Base-by-base conservation (phyloP, 1,284 basidiomycete species). In the Meira nashicola region DNA sequence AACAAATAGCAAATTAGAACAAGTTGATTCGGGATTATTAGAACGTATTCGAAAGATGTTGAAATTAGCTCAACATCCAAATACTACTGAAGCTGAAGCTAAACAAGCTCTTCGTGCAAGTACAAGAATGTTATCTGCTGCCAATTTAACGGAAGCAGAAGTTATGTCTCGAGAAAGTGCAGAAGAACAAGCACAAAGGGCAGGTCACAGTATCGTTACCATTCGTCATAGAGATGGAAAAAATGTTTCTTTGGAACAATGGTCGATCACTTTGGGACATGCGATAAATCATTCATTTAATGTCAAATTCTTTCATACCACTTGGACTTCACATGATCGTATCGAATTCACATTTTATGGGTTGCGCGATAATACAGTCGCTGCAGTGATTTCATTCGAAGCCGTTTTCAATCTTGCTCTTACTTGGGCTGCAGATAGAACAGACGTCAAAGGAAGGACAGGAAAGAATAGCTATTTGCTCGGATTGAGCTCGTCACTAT, bases 371-470 rank as follows among this genome's bases (percentile, higher is more conserved):
- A 71, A 71, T 48, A 71, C 68, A 12, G 65, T 68, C 6, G 68
- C 69, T 9, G 69, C 69, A 1, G 69, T 63, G 5, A 47, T 62
- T 25, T 67, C 68, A 6, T 71, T 71, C 28, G 69, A 71, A 54
- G 70, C 70, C 64, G 68, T 67, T 10, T 63, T 65, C 57, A 70
- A 71, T 38, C 65, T 65, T 52, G 61, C 70, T 17, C 47, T 70
- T 10, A 65, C 64, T 1, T 71, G 66, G 65, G 61, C 61, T 11
- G 49, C 28, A 2, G 55, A 67, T 33, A 63, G 64, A 52, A 56
- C 58, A 2, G 56, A 23, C 0, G 17, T 23, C 0, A 62, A 59
- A 44, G 66, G 66, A 0, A 68, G 62, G 48, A 66, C 61, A 25
- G 66, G 58, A 14, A 66, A 64, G 52, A 66, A 66, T 39, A 62